Base-by-base conservation (phyloP, 2,329 filamentous ascomycete genomes). In the Hymenoscyphus linearis region DNA sequence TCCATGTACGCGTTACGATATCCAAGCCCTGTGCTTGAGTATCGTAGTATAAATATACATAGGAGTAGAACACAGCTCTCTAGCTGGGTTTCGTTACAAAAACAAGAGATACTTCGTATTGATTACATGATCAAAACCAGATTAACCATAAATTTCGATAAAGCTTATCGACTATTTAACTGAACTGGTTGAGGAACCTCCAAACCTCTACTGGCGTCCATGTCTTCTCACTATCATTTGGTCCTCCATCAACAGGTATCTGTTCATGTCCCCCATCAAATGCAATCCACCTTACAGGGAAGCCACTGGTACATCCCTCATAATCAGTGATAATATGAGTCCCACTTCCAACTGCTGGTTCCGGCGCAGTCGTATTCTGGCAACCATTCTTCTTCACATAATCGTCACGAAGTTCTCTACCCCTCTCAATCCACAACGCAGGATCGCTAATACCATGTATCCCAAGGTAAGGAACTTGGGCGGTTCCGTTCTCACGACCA, bases 341-440 rank as follows among this genome's bases (percentile, higher is more conserved):
- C 7, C 31, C n/a, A 35, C 26, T 35, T 4, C 54, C 54, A 26
- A 22, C 12, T 14, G 34, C 34, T 2, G 54, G 26, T 18, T 55
- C 54, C 1, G 18, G 5, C 4, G 54, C 22, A 16, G 54, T 55
- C 13, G 27, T 57, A 59, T 31, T 55, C 55, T 22, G n/a, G 52
- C 54, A 78, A 6, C 73, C 72, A 56, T 77, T 78, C 58, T 76
- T 74, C 52, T 58, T 61, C 14, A 74, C 71, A 61, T 77, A 77
- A 40, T 67, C 70, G 59, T 77, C 74, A 7, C 74, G 71, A 61
- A 77, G 67, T 61, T 66, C 55, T 6, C 71, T 62, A 27, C 75
- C 75, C 9, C 61, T 61, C 5, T 66, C 61, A 36, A 77, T 72
- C 26, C 70, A 67, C 5, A 77, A 68, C 7, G 75, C 72, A n/a